Conservation (phyloP, 352 stramenopile species). For the Phytophthora sojae region DNA sequence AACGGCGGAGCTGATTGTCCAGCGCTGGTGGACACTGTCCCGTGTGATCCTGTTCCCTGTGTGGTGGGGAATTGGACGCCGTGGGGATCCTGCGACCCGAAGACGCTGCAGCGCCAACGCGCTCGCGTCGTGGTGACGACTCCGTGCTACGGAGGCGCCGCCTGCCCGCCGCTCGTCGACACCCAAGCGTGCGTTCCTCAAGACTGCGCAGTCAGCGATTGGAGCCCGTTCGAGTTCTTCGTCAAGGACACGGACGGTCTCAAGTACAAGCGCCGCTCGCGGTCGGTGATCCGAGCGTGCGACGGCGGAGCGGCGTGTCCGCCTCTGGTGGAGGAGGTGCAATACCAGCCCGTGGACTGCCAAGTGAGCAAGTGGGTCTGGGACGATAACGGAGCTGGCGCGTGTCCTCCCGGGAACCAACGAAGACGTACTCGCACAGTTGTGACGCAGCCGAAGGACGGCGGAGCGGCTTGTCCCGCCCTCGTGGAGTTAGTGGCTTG, state of each 20-base stretch:
- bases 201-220: slow-evolving; percentile 58
- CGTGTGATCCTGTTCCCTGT: slow-evolving; percentile 53
- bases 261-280: slow-evolving; percentile 53
- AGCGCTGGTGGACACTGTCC: slow-evolving; percentile 31
- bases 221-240: slow-evolving; percentile 54
- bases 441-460: slow-evolving; percentile 35
- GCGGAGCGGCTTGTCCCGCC: slow-evolving; percentile 36
- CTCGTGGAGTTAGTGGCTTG: slow-evolving; percentile 45
- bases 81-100: slow-evolving; percentile 43
- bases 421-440: slow-evolving; percentile 41
- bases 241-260: slow-evolving; percentile 45
- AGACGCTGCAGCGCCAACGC: slow-evolving; percentile 43
- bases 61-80: slow-evolving; percentile 42
- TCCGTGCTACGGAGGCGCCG: slow-evolving; percentile 43
- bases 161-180: slow-evolving; percentile 48
- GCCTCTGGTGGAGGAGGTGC: slow-evolving; percentile 52
- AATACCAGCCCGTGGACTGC: slow-evolving; percentile 66
- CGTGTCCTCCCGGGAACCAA: slow-evolving; percentile 38
- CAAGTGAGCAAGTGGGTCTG: slow-evolving; percentile 64
- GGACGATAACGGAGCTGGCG: slow-evolving; percentile 47
- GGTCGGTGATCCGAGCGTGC: slow-evolving; percentile 38
- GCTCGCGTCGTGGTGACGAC: slow-evolving; percentile 37
- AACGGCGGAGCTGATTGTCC: slow-evolving; percentile 49
- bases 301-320: slow-evolving; percentile 57
- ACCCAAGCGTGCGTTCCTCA: slow-evolving; percentile 51